Percentiles rank a stretch among this genome's conserved stretches.
phyloP scores from a whole-genome alignment of 1,139 yeast species.

The Pneumocystis oryctolagi region DNA sequence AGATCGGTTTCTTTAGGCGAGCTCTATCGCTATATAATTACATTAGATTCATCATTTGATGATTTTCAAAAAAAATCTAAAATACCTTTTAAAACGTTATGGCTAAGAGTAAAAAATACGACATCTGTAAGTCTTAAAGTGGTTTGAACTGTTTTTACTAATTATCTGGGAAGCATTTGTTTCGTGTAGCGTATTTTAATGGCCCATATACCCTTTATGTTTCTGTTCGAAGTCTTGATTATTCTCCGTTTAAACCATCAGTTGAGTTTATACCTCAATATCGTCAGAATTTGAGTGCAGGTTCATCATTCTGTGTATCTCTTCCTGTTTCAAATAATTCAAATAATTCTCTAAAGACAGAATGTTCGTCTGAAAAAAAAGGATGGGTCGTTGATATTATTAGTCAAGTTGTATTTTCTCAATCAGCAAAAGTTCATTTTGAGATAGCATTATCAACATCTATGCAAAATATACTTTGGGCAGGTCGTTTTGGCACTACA shows the following conservation, averaged over 20 bases:
- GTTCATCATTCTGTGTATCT: conserved; percentile 34
- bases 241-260: conserved; percentile 39
- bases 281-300: conserved; percentile 63
- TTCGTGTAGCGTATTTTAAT: conserved; percentile 73
- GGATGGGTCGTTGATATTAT: conserved; percentile 64
- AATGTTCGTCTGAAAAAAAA: conserved; percentile 31
- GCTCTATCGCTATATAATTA: background rate
- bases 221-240: conserved; percentile 57
- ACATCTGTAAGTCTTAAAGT: background rate
- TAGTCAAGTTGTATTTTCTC: conserved; percentile 67
- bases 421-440: conserved; percentile 52
- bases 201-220: conserved; percentile 87
- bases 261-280: conserved; percentile 51
- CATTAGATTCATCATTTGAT: background rate
- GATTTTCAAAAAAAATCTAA: background rate
- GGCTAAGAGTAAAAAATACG: background rate
- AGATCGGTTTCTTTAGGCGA: background rate
- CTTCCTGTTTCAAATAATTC: background rate
- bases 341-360: conserved; percentile 30
- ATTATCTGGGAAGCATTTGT: conserved; percentile 57
- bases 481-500: conserved; percentile 11
- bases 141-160: conserved; percentile 30
- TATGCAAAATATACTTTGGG: conserved; percentile 21
- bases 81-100: background rate
- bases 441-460: conserved; percentile 50